phyloP scores from a whole-genome alignment of 1,139 yeast genomes.

The Candida freyschussii region DNA sequence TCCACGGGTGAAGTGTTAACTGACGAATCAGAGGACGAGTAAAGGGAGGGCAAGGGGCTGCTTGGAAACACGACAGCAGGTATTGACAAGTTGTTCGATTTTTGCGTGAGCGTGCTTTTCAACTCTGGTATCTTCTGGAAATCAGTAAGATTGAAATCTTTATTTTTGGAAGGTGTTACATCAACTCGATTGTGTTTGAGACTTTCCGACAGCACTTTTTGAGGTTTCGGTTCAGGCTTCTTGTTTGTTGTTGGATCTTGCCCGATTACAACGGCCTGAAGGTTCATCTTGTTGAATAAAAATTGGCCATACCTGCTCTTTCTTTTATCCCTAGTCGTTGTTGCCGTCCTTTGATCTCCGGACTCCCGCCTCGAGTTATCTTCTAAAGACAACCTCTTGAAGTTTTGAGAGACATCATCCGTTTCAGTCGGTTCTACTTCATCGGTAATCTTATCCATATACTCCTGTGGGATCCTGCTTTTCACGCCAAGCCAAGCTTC shows the following conservation, averaged over 20 bases:
- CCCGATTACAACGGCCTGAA: constrained; percentile 36
- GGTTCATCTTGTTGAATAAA: constrained; percentile 32
- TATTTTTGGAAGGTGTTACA: constrained; percentile 12
- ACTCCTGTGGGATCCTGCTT: constrained; percentile 23
- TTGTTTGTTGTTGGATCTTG: constrained; percentile 33
- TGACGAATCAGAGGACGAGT: no score
- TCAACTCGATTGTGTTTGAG: constrained; percentile 11
- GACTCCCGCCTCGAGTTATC: constrained; percentile 8
- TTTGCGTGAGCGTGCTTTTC: constrained; percentile 4
- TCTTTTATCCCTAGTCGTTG: constrained; percentile 17
- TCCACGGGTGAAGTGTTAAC: no score
- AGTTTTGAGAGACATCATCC: constrained; percentile 15
- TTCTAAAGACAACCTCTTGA: constrained; percentile 22
- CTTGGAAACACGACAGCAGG: not conserved
- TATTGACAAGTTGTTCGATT: constrained; percentile 1
- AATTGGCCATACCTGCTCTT: constrained; percentile 32
- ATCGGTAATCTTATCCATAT: constrained; percentile 17
- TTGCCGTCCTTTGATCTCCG: constrained; percentile 4
- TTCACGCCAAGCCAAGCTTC: constrained; percentile 31
- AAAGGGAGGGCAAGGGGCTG: not conserved
- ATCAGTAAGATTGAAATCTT: constrained; percentile 6
- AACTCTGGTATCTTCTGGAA: constrained; percentile 8
- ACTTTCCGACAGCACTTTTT: constrained; percentile 11
- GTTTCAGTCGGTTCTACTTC: constrained; percentile 7
- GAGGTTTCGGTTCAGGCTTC: constrained; percentile 18